Evolutionary conservation across 768 basidiomycete species (phyloP).

Genomic region (Pholiota microspora): DNA sequence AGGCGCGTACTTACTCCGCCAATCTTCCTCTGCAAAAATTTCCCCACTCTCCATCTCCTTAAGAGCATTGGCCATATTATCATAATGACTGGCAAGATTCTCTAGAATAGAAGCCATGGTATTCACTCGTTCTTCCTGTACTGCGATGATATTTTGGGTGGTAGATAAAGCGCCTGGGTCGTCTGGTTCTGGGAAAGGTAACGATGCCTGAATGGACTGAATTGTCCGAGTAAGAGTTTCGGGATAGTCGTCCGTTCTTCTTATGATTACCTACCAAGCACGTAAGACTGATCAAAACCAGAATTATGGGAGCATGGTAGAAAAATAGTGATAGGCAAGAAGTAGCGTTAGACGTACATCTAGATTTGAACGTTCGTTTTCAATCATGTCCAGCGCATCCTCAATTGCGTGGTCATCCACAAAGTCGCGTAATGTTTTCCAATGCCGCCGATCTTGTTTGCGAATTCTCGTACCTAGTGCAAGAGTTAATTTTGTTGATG

Average conservation of each 20-base stretch:
- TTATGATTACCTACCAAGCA: conserved; percentile 54
- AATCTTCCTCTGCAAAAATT: conserved; percentile 63
- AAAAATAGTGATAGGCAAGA: background rate
- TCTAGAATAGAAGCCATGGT: conserved; percentile 77
- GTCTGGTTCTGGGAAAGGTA: conserved; percentile 20
- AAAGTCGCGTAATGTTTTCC: conserved; percentile 86
- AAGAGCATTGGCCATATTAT: conserved; percentile 70
- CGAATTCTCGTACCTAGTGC: conserved; percentile 17
- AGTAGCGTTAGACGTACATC: conserved; percentile 48
- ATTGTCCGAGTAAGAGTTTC: conserved; percentile 60
- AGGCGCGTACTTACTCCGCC: conserved; percentile 49
- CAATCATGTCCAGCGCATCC: conserved; percentile 69
- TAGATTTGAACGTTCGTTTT: conserved; percentile 61
- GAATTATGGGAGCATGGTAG: background rate
- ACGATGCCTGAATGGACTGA: conserved; percentile 43
- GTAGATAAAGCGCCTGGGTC: conserved; percentile 24
- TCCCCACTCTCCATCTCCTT: conserved; percentile 70
- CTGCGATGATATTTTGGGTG: conserved; percentile 46
- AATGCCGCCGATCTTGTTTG: conserved; percentile 49
- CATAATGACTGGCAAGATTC: conserved; percentile 71
- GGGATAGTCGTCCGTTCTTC: conserved; percentile 64
- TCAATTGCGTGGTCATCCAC: conserved; percentile 83
- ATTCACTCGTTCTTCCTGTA: conserved; percentile 55
- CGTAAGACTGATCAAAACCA: background rate
- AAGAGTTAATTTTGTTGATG: too few species aligned